phyloP scores from a whole-genome alignment of 1,284 basidiomycete genomes.

The Schizophyllum amplum region DNA sequence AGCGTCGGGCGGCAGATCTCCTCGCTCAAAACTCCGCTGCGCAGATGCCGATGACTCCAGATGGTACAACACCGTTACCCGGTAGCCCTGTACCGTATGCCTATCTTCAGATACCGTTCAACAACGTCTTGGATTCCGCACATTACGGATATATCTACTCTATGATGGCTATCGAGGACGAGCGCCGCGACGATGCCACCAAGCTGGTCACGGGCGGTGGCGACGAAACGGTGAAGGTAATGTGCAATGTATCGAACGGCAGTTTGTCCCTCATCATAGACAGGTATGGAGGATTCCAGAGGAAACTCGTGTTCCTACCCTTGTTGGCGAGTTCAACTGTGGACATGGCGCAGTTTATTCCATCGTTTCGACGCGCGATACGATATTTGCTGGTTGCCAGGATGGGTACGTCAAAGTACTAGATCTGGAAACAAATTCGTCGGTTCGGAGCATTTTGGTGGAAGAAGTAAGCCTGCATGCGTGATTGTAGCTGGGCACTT shows the following conservation, averaged over 20 bases:
- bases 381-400: conserved; percentile 89
- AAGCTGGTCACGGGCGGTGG: conserved; percentile 81
- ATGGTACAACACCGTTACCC: conserved; percentile 4
- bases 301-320: neutral
- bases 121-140: conserved; percentile 76
- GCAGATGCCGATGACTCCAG: conserved; percentile 10
- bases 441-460: conserved; percentile 81
- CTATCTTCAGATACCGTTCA: conserved; percentile 49
- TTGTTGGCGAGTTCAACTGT: conserved; percentile 37
- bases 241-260: neutral
- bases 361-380: conserved; percentile 67
- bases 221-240: conserved; percentile 80
- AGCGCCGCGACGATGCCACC: conserved; percentile 30
- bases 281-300: conserved; percentile 40
- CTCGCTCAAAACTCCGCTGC: conserved; percentile 41
- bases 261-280: conserved; percentile 28
- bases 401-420: conserved; percentile 89
- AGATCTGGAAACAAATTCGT: conserved; percentile 84
- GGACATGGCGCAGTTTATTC: conserved; percentile 72
- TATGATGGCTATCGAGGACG: conserved; percentile 46
- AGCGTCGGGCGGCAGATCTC: conserved; percentile 55
- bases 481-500: no score
- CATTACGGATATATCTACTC: conserved; percentile 95
- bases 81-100: conserved; percentile 20
- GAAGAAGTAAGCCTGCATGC: conserved; percentile 58